Base-by-base conservation (phyloP, 2,329 filamentous ascomycete species). In the Harringtonia aguacate region DNA sequence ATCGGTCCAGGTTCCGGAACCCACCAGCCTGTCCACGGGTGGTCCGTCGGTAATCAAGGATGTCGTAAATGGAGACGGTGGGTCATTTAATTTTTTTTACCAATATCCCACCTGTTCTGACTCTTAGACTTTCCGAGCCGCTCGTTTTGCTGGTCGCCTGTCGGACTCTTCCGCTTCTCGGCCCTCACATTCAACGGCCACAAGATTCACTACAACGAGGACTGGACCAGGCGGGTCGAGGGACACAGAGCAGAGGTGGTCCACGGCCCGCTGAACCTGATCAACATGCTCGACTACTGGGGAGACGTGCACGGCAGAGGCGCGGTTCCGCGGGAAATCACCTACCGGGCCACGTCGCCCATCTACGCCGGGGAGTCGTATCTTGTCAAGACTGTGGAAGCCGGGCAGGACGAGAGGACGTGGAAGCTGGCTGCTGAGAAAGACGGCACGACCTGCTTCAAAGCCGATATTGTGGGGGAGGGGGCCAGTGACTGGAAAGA, bases 121-220 rank as follows among this genome's bases (percentile, higher is more conserved):
- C n/a, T 36, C 3, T 9, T 13, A 36, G 33, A 12, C 27, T 33
- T 29, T 1, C 24, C 22, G 14, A 4, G 5, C 7, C 39, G 44
- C 17, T 6, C 17, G 5, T 39, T 46, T 33, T 22, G 22, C 39
- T 72, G 66, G 68, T 73, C 70, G 0, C 61, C 67, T 0, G 63
- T 66, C 0, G 67, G 64, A 2, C 70, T 94, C 1, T 94, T 92
- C 62, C 77, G 85, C 17, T 94, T 88, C 66, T 88, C 83, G 1
- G 86, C 86, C 0, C 65, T 94, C 34, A 94, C 86, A 0, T 88
- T 88, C 66, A 94, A 94, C 57, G 85, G 78, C 0, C 88, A 94
- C 60, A 80, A 78, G 51, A 94, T 94, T 44, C 88, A 94, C 60
- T 81, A 90, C 53, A 84, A 88, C 55, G 70, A 74, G 21, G 56